Evolutionary conservation across 2,329 filamentous ascomycete species (phyloP), one percentile per base, ranked within the genome.

Genomic region (Cercospora sp.): DNA sequence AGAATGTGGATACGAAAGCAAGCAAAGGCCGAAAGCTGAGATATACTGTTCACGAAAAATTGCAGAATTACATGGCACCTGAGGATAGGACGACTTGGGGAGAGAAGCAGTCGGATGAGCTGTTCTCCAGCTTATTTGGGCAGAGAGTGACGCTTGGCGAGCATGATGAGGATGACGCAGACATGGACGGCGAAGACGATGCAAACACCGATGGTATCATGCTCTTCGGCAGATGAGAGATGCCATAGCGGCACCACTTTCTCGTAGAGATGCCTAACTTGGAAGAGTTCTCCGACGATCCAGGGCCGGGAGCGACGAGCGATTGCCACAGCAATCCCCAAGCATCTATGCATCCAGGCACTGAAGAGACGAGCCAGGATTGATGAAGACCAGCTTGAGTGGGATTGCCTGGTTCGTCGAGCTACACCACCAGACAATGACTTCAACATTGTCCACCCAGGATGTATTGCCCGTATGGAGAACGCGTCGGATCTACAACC

Each of bases 61-160:
- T 99, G 76, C 92, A 97, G 82, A 97, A 97, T 80, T 98, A 98
- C 77, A 97, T 97, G 93, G 94, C 94, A 10, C 90, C 93, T 0
- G 93, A 97, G 79, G 91, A 97, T 78, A 85, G 92, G 63, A 86
- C 90, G 3, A 81, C 80, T 16, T 99, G 95, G 95, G 91, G 92
- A 70, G 88, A 90, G 72, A 86, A 88, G 68, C 93, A 94, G 65
- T 88, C 93, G 68, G 92, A 95, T 71, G 84, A 85, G 71, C 74
- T 86, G 69, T 86, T 86, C 73, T 79, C 80, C 5, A 84, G 83
- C 70, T 71, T 86, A 73, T 84, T 85, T 72, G 84, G 84, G 4
- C 78, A 81, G 69, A 79, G 78, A 34, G 51, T 82, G 65, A 81
- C 76, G 12, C 73, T 85, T 66, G 80, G 77, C 3, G 83, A 85